A percentile compares a stretch with the other conserved stretches of the same genome.
Evolutionary conservation across 2,329 filamentous ascomycete species (phyloP).

Genomic region (Cercospora nicotianae): DNA sequence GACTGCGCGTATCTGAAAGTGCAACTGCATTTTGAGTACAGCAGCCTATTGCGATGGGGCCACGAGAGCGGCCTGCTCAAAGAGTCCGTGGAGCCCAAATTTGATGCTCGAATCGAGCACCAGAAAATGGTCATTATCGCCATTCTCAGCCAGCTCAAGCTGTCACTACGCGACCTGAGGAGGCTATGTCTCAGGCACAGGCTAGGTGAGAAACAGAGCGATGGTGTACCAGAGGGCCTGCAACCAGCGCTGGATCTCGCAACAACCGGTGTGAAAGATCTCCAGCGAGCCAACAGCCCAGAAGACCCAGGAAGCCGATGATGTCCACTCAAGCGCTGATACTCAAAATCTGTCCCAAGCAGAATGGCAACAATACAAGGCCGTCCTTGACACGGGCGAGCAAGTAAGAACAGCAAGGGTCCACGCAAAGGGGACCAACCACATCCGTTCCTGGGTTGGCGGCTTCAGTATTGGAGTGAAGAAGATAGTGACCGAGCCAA

Average conservation of each 20-base stretch:
- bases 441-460: background rate
- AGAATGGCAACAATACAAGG: background rate
- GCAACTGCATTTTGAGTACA: background rate
- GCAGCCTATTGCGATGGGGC: background rate
- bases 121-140: background rate
- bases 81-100: background rate
- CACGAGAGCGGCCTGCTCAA: background rate
- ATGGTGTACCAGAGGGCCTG: background rate
- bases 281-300: background rate
- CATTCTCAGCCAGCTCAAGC: background rate
- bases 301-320: background rate
- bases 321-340: background rate
- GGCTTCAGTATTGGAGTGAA: background rate
- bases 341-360: background rate
- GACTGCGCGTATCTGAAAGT: background rate
- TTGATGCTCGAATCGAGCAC: background rate
- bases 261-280: background rate
- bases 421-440: background rate
- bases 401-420: background rate
- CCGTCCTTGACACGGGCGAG: background rate
- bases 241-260: background rate
- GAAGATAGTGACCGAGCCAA: background rate
- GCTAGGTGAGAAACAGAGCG: background rate
- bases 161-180: background rate
- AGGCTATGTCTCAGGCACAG: background rate